Evolutionary conservation across 176 grass and related monocot species (phyloP).

Genomic region (Raddia guianensis): DNA sequence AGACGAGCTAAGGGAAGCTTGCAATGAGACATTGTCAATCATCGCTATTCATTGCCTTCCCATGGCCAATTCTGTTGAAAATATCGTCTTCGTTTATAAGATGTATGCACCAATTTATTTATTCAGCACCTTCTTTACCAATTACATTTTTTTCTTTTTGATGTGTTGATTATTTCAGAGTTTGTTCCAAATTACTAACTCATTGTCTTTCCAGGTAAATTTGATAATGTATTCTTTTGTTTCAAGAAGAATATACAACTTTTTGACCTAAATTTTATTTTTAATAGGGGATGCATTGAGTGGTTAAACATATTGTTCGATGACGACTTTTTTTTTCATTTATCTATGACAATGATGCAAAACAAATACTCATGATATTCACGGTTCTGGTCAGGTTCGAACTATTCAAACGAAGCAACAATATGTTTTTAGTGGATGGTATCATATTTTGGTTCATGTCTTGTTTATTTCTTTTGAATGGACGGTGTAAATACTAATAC

Average conservation of each 20-base stretch:
- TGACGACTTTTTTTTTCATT: neutral
- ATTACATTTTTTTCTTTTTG: neutral
- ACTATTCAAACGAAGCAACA: neutral
- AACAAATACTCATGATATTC: neutral
- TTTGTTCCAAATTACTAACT: constrained; percentile 1
- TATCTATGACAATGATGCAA: neutral
- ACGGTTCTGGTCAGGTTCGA: neutral
- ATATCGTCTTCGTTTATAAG: constrained; percentile 86
- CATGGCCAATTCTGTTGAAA: constrained; percentile 64
- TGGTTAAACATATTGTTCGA: neutral
- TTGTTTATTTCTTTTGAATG: neutral
- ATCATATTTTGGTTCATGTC: neutral
- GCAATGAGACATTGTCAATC: constrained; percentile 82
- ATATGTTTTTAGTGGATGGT: neutral
- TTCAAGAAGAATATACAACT: neutral
- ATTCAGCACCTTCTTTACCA: neutral
- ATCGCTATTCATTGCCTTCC: constrained; percentile 95
- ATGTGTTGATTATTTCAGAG: constrained; percentile 8
- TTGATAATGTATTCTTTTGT: neutral
- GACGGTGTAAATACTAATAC: neutral
- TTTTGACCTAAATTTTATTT: constrained; percentile 3
- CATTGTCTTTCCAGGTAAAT: constrained; percentile 26
- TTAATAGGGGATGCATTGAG: neutral
- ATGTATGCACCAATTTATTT: constrained; percentile 60
- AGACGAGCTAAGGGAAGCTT: constrained; percentile 67